phyloP scores from a whole-genome alignment of 2,329 filamentous ascomycete genomes.

The Penicillium sp. region DNA sequence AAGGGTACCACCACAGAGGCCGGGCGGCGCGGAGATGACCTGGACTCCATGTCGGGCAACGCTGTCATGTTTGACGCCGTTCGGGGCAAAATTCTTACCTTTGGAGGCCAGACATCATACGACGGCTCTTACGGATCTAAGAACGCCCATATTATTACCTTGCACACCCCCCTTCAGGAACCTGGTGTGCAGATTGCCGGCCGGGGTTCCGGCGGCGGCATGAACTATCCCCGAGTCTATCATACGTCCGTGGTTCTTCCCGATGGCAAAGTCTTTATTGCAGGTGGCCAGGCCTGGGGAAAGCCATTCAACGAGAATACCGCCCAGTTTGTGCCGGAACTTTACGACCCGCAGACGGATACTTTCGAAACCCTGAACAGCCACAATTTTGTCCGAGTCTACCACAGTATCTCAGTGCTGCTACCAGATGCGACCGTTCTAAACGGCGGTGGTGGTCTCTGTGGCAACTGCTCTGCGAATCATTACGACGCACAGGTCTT shows the following conservation, averaged over 20 bases:
- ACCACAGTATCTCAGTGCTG: slow-evolving; percentile 51
- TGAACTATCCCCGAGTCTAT: slow-evolving; percentile 43
- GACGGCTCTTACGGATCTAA: slow-evolving; percentile 41
- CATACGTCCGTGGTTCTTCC: slow-evolving; percentile 50
- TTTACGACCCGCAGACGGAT: slow-evolving; percentile 46
- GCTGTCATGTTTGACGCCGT: slow-evolving; percentile 57
- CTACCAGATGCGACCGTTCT: slow-evolving; percentile 52
- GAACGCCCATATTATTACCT: slow-evolving; percentile 51
- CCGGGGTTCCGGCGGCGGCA: slow-evolving; percentile 47
- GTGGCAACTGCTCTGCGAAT: slow-evolving; percentile 47
- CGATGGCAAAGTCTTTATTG: slow-evolving; percentile 48
- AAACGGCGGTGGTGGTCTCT: slow-evolving; percentile 53
- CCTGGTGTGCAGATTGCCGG: slow-evolving; percentile 25
- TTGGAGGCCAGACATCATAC: slow-evolving; percentile 51
- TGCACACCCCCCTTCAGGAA: slow-evolving; percentile 31
- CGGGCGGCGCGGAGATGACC: slow-evolving; percentile 44
- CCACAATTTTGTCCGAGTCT: slow-evolving; percentile 33
- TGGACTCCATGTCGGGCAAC: slow-evolving; percentile 54
- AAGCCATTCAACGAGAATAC: slow-evolving; percentile 46
- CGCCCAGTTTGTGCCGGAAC: slow-evolving; percentile 44
- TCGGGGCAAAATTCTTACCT: slow-evolving; percentile 53
- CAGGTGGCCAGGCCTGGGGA: slow-evolving; percentile 47
- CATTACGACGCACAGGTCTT: slow-evolving; percentile 57
- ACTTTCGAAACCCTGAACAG: slow-evolving; percentile 31
- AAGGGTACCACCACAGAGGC: slow-evolving; percentile 34